Conservation (phyloP, 139 green algal genomes). For the Coccomyxa sp. region DNA sequence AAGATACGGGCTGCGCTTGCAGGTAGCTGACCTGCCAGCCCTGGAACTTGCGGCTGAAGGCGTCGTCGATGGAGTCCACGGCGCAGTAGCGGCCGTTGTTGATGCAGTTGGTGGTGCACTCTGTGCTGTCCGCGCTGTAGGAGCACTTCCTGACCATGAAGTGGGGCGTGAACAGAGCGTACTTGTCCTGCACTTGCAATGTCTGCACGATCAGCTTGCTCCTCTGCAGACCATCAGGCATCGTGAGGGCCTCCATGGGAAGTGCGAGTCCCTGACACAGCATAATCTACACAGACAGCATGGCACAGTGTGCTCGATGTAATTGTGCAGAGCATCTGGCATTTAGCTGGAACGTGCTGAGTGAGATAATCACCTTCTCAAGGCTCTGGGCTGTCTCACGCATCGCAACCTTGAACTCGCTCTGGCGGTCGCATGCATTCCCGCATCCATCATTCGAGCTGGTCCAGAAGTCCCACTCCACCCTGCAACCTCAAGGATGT, state of each 20-base stretch:
- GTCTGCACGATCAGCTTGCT: no score
- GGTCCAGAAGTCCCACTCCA: constrained; percentile 75
- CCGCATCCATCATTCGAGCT: constrained; percentile 64
- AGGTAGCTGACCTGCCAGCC: constrained; percentile 13
- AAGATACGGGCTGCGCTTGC: neutral
- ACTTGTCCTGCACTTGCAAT: constrained; percentile 21
- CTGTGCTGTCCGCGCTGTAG: constrained; percentile 5
- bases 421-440: constrained; percentile 43
- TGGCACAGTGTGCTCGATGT: no score
- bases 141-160: constrained; percentile 60
- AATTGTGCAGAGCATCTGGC: no score
- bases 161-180: constrained; percentile 64
- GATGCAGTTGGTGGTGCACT: constrained; percentile 58
- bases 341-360: no score
- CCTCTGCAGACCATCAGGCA: no score
- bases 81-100: constrained; percentile 49
- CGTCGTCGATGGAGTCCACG: constrained; percentile 26
- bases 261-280: no score
- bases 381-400: constrained; percentile 32
- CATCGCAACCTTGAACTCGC: constrained; percentile 51
- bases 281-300: no score
- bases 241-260: no score
- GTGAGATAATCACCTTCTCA: constrained; percentile 25
- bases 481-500: no score
- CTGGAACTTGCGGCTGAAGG: constrained; percentile 7